Base-by-base conservation (phyloP, 75 land plant species). In the Sequoiadendron giganteum region DNA sequence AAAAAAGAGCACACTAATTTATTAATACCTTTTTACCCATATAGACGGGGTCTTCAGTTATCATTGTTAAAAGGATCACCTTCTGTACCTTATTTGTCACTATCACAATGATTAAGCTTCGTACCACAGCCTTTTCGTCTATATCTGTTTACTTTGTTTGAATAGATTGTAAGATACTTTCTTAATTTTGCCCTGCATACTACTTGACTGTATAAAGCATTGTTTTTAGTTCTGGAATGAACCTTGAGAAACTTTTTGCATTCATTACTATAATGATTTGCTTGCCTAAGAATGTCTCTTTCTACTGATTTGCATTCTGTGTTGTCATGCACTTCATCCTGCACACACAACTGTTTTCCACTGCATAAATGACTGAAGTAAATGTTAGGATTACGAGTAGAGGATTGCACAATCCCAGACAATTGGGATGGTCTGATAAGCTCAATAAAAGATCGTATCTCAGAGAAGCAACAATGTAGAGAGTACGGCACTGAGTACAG, bases 401-500 rank as follows among this genome's bases (percentile, higher is more conserved):
- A 89, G 48, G 93, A 92, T 18, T 90, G 88, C 8, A 92, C 90
- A 79, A 92, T 94, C 28, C 96, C 96, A 52, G 30, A 87, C 15
- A 94, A 86, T 14, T 72, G 70, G 18, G 86, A 85, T 86, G 96
- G 96, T 43, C 86, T 85, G 61, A 93, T 78, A 89, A 93, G 86
- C 79, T 90, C 85, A 34, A 95, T 39, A 83, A 95, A 93, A 10
- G 90, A 92, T 43, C 87, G 30, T 80, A 94, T 86, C 91, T 95
- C 96, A 38, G 73, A 4, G 65, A 90, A 95, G 91, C 92, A 95
- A 11, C 93, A 89, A 84, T 95, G 96, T 15, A 92, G 93, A 28
- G 96, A 94, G 75, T 95, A 95, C 0, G 91, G 90, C 13, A 95
- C 93, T 43, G 82, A 79, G 86, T 89, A 90, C 7, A 94, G 90